phyloP scores from a whole-genome alignment of 129 eudicot species.

The Ambrosia artemisiifolia region DNA sequence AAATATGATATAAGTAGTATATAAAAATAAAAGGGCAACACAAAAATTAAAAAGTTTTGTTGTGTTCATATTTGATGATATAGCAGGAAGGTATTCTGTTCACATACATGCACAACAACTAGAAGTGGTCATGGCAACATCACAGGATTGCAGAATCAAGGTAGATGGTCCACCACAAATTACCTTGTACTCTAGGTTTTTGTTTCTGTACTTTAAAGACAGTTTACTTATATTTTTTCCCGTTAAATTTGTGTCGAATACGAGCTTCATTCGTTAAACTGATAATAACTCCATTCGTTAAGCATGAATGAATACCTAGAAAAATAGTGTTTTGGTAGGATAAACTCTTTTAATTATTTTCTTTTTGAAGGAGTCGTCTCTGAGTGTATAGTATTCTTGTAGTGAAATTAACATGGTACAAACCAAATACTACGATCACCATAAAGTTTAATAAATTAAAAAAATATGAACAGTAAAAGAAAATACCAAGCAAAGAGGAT shows the following conservation, averaged over 20 bases:
- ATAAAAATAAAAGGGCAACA: background rate
- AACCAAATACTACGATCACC: background rate
- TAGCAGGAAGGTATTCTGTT: background rate
- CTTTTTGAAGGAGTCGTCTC: too few relatives aligned
- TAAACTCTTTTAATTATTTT: too few relatives aligned
- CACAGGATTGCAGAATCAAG: slow-evolving; percentile 41
- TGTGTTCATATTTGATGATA: background rate
- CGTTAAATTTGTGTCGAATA: background rate
- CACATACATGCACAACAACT: slow-evolving; percentile 24
- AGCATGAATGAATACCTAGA: too few relatives aligned
- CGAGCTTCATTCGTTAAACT: too few relatives aligned
- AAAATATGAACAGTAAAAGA: background rate
- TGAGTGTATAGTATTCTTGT: too few relatives aligned
- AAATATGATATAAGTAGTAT: background rate
- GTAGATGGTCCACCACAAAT: slow-evolving; percentile 27
- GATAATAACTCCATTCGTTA: too few relatives aligned
- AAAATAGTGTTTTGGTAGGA: too few relatives aligned
- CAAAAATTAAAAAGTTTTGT: background rate
- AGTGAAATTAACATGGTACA: too few relatives aligned
- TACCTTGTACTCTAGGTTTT: slow-evolving; percentile 21
- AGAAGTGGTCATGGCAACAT: slow-evolving; percentile 32
- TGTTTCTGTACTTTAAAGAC: background rate
- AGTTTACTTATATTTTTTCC: background rate
- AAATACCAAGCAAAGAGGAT: background rate
- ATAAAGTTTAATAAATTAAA: background rate